A percentile compares a stretch with the other conserved stretches of the same genome.
These are phyloP conservation scores for Penicillium antarcticum DNA, from an alignment of 495 filamentous ascomycete genomes.

Conservation along the genomic window DNA sequence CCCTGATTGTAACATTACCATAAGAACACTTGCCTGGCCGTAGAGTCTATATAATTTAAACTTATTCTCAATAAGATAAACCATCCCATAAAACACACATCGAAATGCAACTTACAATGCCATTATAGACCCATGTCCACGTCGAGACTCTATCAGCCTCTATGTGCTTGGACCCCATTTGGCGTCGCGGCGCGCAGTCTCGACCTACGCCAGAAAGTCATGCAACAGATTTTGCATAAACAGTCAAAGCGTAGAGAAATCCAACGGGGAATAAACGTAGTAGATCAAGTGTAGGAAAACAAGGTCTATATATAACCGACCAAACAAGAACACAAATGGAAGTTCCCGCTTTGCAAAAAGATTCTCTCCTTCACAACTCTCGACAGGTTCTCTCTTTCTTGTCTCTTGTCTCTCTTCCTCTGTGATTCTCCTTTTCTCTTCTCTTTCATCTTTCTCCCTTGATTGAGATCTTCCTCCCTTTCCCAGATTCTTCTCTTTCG, in stretches of 20 bases:
- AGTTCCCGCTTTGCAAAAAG: slow-evolving; percentile 28
- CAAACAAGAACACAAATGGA: slow-evolving; percentile 28
- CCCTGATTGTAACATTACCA: no score
- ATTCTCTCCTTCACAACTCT: slow-evolving; percentile 18
- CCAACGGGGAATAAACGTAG: background rate
- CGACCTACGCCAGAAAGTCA: slow-evolving; percentile 7
- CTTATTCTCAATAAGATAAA: no score
- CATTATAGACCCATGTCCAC: background rate
- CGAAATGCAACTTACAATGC: background rate
- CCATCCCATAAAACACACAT: no score
- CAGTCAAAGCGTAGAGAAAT: background rate
- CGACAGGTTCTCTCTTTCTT: slow-evolving; percentile 9
- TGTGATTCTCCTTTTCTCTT: background rate
- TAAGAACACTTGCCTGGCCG: no score
- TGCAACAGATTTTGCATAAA: slow-evolving; percentile 1
- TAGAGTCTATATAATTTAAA: no score
- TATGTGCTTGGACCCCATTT: slow-evolving; percentile 6
- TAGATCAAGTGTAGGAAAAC: background rate
- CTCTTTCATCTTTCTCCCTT: slow-evolving; percentile 6
- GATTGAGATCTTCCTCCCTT: slow-evolving; percentile 8
- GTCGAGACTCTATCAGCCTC: background rate
- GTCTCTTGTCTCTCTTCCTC: slow-evolving; percentile 1
- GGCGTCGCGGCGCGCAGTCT: slow-evolving; percentile 7
- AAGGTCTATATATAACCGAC: slow-evolving; percentile 25
- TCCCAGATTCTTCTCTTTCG: background rate